phyloP scores from a whole-genome alignment of 495 filamentous ascomycete genomes.

The Xylaria telfairii region DNA sequence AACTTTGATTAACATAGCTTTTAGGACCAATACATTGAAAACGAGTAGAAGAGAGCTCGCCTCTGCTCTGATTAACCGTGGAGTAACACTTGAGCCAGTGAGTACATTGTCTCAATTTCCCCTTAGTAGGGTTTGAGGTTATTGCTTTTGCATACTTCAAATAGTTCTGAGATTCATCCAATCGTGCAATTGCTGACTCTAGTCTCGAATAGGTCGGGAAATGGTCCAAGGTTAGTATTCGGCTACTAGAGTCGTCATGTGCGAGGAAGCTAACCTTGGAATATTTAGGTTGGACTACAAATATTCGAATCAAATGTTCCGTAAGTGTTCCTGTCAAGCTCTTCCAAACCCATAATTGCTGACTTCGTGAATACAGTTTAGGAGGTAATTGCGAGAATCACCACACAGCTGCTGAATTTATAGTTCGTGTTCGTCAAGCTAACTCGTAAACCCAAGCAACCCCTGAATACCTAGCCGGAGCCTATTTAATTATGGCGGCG shows the following conservation, averaged over 20 bases:
- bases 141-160: background rate
- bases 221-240: conserved; percentile 82
- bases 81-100: conserved; percentile 93
- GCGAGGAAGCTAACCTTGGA: background rate
- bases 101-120: background rate
- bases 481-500: too few relatives aligned
- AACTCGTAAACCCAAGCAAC: conserved; percentile 61
- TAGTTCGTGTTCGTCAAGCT: background rate
- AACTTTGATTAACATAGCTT: conserved; percentile 32
- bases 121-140: background rate
- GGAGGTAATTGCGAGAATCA: conserved; percentile 18
- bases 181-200: background rate
- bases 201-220: conserved; percentile 62
- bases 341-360: background rate
- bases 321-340: too few relatives aligned
- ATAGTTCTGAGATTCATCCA: background rate
- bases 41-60: conserved; percentile 92
- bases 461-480: conserved; percentile 93
- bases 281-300: conserved; percentile 69
- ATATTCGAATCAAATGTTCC: conserved; percentile 94
- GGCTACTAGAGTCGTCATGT: background rate
- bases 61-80: conserved; percentile 94
- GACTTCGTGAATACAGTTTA: conserved; percentile 12
- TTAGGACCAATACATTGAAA: conserved; percentile 91
- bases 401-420: too few relatives aligned